Percentiles rank a stretch among this genome's conserved stretches.
phyloP scores from a whole-genome alignment of 306 rosid species.

The Cyamopsis tetragonoloba region DNA sequence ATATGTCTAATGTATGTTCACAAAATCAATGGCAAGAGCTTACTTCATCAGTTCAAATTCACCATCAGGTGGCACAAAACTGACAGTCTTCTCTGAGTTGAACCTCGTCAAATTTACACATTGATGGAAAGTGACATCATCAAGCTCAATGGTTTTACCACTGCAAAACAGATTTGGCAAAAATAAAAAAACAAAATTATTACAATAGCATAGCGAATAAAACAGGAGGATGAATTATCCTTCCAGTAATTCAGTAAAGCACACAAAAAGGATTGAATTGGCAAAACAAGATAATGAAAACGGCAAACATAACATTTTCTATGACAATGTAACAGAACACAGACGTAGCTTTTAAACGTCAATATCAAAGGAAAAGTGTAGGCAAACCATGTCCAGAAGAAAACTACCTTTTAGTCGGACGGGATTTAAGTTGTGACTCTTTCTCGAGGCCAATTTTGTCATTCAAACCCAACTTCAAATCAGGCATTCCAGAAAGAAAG shows the following conservation, averaged over 20 bases:
- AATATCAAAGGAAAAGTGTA: background rate
- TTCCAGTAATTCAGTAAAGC: background rate
- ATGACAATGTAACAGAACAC: background rate
- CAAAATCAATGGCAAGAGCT: slow-evolving; percentile 27
- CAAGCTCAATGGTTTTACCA: slow-evolving; percentile 94
- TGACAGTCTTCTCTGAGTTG: slow-evolving; percentile 90
- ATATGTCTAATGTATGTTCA: background rate
- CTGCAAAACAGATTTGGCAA: slow-evolving; percentile 43
- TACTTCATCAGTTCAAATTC: slow-evolving; percentile 98
- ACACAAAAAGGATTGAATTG: background rate
- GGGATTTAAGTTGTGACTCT: slow-evolving; percentile 81
- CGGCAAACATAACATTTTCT: background rate
- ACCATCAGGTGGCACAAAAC: slow-evolving; percentile 97
- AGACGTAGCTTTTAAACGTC: background rate
- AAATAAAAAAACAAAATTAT: background rate
- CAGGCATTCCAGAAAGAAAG: slow-evolving; percentile 98
- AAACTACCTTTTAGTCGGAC: slow-evolving; percentile 80
- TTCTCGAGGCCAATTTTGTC: slow-evolving; percentile 98
- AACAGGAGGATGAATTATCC: background rate
- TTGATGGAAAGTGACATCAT: slow-evolving; percentile 93
- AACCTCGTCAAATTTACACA: slow-evolving; percentile 96
- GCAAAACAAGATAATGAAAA: background rate
- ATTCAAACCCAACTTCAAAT: slow-evolving; percentile 89
- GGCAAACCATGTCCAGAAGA: slow-evolving; percentile 18
- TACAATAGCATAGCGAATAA: background rate